These are phyloP conservation scores for Lentinula sp. DNA, from an alignment of 768 basidiomycete species.

Conservation along the genomic window DNA sequence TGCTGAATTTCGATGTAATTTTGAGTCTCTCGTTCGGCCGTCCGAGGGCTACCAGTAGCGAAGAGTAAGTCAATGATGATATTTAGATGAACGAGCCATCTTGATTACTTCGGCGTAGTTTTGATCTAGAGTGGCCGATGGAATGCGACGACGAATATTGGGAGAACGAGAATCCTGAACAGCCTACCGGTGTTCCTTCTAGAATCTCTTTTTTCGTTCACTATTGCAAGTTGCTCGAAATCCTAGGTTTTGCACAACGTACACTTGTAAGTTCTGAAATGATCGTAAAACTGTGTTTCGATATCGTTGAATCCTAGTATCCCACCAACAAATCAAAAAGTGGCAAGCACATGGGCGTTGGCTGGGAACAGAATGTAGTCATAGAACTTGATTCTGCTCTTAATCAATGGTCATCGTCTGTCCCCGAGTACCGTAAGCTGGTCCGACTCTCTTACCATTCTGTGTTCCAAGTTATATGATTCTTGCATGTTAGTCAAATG, in stretches of 20 bases:
- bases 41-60: slow-evolving; percentile 61
- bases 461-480: not conserved
- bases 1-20: slow-evolving; percentile 26
- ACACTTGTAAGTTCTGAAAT: slow-evolving; percentile 42
- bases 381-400: slow-evolving; percentile 59
- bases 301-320: slow-evolving; percentile 18
- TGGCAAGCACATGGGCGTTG: slow-evolving; percentile 22
- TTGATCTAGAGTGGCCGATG: slow-evolving; percentile 60
- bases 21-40: slow-evolving; percentile 54
- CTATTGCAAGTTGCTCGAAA: slow-evolving; percentile 52
- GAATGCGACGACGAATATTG: slow-evolving; percentile 50
- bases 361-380: slow-evolving; percentile 53
- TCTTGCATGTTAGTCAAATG: slow-evolving; percentile 13
- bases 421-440: slow-evolving; percentile 50
- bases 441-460: not conserved
- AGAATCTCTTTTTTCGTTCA: slow-evolving; percentile 46
- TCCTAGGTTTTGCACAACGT: slow-evolving; percentile 54
- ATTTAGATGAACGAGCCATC: not conserved
- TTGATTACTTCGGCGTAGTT: slow-evolving; percentile 35
- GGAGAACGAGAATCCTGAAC: slow-evolving; percentile 40
- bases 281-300: too few species aligned
- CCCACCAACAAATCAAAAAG: slow-evolving; percentile 8
- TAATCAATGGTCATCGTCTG: slow-evolving; percentile 52
- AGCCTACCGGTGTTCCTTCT: slow-evolving; percentile 42
- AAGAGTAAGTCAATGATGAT: slow-evolving; percentile 49